phyloP scores from a whole-genome alignment of 495 filamentous ascomycete genomes.

The Aspergillus panamensis region DNA sequence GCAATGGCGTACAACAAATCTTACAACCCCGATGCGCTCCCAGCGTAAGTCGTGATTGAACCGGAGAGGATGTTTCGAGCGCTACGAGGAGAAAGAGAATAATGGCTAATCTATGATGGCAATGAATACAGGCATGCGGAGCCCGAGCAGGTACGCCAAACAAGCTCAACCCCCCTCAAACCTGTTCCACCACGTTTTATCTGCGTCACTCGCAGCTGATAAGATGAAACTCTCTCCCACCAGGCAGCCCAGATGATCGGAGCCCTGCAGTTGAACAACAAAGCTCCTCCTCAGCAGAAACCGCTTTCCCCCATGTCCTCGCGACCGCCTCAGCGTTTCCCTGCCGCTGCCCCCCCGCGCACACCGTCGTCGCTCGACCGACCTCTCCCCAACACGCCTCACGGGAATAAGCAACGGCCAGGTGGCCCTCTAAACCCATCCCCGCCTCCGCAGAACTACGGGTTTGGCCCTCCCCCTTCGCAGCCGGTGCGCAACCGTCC shows the following conservation, averaged over 20 bases:
- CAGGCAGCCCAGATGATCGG: slow-evolving; percentile 56
- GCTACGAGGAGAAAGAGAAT: too few relatives aligned
- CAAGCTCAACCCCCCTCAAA: neutral
- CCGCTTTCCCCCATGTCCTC: slow-evolving; percentile 30
- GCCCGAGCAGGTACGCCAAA: slow-evolving; percentile 71
- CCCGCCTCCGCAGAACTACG: slow-evolving; percentile 58
- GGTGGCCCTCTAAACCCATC: slow-evolving; percentile 45
- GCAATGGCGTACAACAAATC: slow-evolving; percentile 90
- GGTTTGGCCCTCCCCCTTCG: slow-evolving; percentile 52
- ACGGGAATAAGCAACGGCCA: slow-evolving; percentile 28
- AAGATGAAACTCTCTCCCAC: neutral
- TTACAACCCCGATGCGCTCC: slow-evolving; percentile 95
- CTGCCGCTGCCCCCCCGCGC: slow-evolving; percentile 26
- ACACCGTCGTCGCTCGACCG: slow-evolving; percentile 19
- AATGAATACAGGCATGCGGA: slow-evolving; percentile 72
- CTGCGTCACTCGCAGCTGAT: slow-evolving; percentile 8
- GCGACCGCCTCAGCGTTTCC: slow-evolving; percentile 25
- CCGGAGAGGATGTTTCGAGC: neutral
- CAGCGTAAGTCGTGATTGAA: slow-evolving; percentile 65
- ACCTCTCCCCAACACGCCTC: slow-evolving; percentile 32
- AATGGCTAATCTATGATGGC: slow-evolving; percentile 8
- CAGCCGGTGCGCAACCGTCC: slow-evolving; percentile 46
- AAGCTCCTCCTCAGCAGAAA: slow-evolving; percentile 22
- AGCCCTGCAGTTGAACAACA: slow-evolving; percentile 30
- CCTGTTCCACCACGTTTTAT: neutral